Conservation (phyloP, 805 yeast species). For the Schizosaccharomyces lindneri region DNA sequence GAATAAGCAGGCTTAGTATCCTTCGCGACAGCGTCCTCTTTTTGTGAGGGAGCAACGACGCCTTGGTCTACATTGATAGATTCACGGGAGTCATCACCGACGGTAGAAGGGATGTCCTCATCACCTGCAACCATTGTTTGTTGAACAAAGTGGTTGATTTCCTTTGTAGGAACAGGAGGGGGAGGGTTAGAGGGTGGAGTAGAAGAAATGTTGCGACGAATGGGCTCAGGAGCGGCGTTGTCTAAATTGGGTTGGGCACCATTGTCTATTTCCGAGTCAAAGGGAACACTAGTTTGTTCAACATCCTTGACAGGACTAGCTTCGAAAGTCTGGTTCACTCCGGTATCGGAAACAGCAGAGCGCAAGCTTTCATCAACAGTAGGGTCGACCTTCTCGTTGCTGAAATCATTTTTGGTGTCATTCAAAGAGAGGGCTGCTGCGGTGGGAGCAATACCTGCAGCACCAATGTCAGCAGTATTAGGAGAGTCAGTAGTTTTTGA, state of each 20-base stretch:
- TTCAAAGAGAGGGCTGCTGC: slow-evolving; percentile 3
- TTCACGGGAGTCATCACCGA: not conserved
- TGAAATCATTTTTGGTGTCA: slow-evolving; percentile 5
- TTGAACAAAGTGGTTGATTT: not conserved
- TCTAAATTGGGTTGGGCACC: not conserved
- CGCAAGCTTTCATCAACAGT: slow-evolving; percentile 5
- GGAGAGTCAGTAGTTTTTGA: not conserved
- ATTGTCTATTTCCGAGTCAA: not conserved
- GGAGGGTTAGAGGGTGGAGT: not conserved
- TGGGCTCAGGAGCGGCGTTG: not conserved
- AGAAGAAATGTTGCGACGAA: not conserved
- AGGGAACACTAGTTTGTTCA: not conserved
- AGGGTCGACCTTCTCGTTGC: slow-evolving; percentile 4
- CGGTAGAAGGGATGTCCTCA: not conserved
- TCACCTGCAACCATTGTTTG: not conserved
- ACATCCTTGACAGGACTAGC: slow-evolving; percentile 3
- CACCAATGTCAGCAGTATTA: not conserved
- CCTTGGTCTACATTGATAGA: not conserved
- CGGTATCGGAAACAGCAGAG: slow-evolving; percentile 1
- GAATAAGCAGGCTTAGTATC: not conserved
- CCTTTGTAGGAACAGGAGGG: not conserved
- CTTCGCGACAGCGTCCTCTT: not conserved
- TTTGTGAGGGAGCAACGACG: not conserved
- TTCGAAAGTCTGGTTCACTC: slow-evolving; percentile 1
- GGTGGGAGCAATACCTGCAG: not conserved